phyloP scores from a whole-genome alignment of 2,329 filamentous ascomycete genomes.

The Sporothrix humicola region DNA sequence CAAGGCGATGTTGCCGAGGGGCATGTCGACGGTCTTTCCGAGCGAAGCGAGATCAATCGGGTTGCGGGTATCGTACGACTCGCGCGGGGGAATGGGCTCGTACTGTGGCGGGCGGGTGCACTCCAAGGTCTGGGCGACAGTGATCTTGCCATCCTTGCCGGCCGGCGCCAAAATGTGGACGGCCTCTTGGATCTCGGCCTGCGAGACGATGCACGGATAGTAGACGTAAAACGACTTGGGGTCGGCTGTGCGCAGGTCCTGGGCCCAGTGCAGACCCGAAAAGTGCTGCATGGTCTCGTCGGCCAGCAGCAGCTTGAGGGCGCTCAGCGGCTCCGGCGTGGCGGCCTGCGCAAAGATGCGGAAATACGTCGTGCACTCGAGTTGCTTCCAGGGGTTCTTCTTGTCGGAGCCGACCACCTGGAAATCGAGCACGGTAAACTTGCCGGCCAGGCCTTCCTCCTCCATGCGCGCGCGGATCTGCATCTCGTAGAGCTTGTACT shows the following conservation, averaged over 20 bases:
- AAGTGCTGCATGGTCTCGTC: slow-evolving; percentile 53
- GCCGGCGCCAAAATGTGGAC: slow-evolving; percentile 15
- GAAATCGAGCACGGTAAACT: slow-evolving; percentile 59
- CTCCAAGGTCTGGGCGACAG: slow-evolving; percentile 27
- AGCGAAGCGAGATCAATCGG: slow-evolving; percentile 44
- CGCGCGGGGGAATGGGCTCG: slow-evolving; percentile 38
- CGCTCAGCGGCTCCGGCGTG: slow-evolving; percentile 41
- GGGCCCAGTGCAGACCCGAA: slow-evolving; percentile 49
- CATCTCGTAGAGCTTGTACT: slow-evolving; percentile 56
- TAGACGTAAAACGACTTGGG: slow-evolving; percentile 50
- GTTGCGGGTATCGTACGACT: slow-evolving; percentile 22
- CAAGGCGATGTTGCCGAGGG: slow-evolving; percentile 39
- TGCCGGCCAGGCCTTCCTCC: slow-evolving; percentile 45
- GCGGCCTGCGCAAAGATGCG: slow-evolving; percentile 52
- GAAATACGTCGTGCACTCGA: slow-evolving; percentile 52
- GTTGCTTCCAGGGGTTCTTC: slow-evolving; percentile 48
- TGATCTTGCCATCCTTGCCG: background rate
- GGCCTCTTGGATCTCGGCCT: slow-evolving; percentile 40
- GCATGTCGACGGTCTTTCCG: slow-evolving; percentile 42
- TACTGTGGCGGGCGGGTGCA: slow-evolving; percentile 41
- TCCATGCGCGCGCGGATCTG: slow-evolving; percentile 48
- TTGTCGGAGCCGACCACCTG: slow-evolving; percentile 43
- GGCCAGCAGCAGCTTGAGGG: slow-evolving; percentile 43
- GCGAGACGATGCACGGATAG: slow-evolving; percentile 47
- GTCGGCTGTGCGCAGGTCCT: slow-evolving; percentile 49